Evolutionary conservation across 768 basidiomycete species (phyloP), one percentile per base, ranked within the genome.

Genomic region (Panus rudis): DNA sequence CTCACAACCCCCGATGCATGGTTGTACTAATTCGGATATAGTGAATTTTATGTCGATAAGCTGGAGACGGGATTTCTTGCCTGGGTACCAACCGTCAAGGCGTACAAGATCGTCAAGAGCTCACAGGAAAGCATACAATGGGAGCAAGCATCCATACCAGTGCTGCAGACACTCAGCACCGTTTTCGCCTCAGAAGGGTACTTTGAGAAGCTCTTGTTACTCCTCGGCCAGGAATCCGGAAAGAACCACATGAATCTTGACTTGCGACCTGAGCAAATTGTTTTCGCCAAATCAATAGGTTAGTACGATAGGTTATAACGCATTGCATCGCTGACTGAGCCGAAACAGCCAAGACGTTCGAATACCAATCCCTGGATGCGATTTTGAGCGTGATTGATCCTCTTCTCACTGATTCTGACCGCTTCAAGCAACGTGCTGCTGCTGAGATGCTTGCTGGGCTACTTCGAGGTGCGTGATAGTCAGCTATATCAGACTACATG

Each of bases 391-490:
- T 69, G 14, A 68, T 84, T 26, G 86, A 92, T 30, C 66, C 75
- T 11, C 55, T 88, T 22, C 63, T 88, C 30, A 65, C 62, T 25
- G 84, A 84, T 38, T 43, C 71, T 14, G 85, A 91, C 54, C 84
- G 87, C 47, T 91, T 83, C 67, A 89, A 90, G 63, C 91, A 91
- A 57, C 75, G 90, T 20, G 87, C 87, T 22, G 81, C 81, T 20
- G 81, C 79, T 40, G 84, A 84, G 62, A 62, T 92, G 24, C 58
- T 92, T 21, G 70, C 76, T 26, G 92, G 91, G 17, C 54, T 91
- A 37, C 63, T 88, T 43, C 75, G 91, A 49, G 91, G 85, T 83
- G 56, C 41, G 66, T 37, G 22, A 25, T 24, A 23, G 41, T 40
- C 17, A n/a, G 23, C 19, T 44, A 7, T 13, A 32, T 34, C 33